Evolutionary conservation across 2,329 filamentous ascomycete species (phyloP).

Genomic region (Monosporascus sp.): DNA sequence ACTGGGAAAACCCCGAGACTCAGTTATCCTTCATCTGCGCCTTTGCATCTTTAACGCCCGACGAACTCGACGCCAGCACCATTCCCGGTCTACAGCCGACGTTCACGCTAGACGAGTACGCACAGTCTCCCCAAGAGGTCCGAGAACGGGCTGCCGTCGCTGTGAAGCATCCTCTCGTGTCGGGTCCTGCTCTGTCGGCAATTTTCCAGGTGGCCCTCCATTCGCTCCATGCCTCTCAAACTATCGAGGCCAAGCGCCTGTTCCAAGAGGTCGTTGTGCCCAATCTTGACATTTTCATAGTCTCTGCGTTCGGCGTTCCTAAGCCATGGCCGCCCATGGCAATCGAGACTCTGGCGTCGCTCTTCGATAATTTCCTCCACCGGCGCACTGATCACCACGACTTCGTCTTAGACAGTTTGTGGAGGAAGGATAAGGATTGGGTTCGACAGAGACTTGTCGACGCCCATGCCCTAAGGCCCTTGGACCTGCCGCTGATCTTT

Average conservation of each 20-base stretch:
- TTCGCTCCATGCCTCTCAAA: slow-evolving; percentile 57
- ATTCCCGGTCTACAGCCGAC: slow-evolving; percentile 78
- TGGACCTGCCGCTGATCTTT: slow-evolving; percentile 64
- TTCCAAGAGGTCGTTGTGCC: slow-evolving; percentile 65
- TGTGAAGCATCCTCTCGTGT: slow-evolving; percentile 81
- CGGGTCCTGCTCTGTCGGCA: slow-evolving; percentile 72
- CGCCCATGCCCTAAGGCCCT: slow-evolving; percentile 65
- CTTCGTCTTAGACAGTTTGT: slow-evolving; percentile 86
- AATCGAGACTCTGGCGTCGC: slow-evolving; percentile 67
- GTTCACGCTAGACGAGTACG: slow-evolving; percentile 60
- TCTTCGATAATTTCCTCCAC: slow-evolving; percentile 79
- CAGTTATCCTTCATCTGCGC: slow-evolving; percentile 92
- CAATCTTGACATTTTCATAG: slow-evolving; percentile 73
- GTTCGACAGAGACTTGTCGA: slow-evolving; percentile 76
- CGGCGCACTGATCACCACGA: slow-evolving; percentile 74
- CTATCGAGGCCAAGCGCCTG: slow-evolving; percentile 57
- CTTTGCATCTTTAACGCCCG: slow-evolving; percentile 69
- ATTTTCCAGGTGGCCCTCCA: slow-evolving; percentile 62
- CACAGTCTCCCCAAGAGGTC: slow-evolving; percentile 43
- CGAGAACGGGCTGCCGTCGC: slow-evolving; percentile 55
- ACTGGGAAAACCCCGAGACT: slow-evolving; percentile 80
- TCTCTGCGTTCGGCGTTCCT: slow-evolving; percentile 71
- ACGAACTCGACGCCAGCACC: slow-evolving; percentile 76
- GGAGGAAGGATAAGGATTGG: slow-evolving; percentile 87
- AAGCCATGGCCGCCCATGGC: slow-evolving; percentile 74